Percentiles rank a stretch among this genome's conserved stretches.
Conservation (phyloP, 2,329 filamentous ascomycete genomes). For the Alternaria triticina region DNA sequence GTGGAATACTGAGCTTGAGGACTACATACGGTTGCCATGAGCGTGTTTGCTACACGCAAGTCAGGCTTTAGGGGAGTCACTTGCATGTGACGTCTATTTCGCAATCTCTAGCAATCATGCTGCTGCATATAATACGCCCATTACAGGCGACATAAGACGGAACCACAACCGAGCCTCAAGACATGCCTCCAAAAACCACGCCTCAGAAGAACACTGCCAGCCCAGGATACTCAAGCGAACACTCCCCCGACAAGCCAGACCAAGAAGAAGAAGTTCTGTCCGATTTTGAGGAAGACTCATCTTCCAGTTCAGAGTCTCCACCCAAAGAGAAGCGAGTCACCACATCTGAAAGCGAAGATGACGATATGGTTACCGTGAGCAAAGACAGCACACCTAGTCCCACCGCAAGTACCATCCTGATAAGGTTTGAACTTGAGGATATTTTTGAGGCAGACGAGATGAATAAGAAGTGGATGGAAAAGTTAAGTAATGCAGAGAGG, state of each 20-base stretch:
- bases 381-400: neutral
- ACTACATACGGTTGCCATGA: neutral
- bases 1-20: neutral
- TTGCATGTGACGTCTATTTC: neutral
- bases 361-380: neutral
- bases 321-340: neutral
- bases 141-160: neutral
- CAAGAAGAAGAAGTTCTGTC: neutral
- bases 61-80: neutral
- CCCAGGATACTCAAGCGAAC: neutral
- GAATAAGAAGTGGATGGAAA: neutral
- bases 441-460: neutral
- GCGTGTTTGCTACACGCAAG: neutral
- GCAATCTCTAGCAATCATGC: neutral
- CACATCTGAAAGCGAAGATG: neutral
- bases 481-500: neutral
- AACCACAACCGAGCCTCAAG: neutral
- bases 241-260: neutral
- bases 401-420: neutral
- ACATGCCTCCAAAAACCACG: neutral
- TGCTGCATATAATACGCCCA: neutral
- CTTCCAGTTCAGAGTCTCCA: neutral
- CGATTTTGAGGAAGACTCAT: neutral
- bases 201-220: neutral
- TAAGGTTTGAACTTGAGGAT: neutral